These are phyloP conservation scores for Saksenaea vasiformis DNA, from an alignment of 371 early-diverging fungal genomes.

Conservation along the genomic window DNA sequence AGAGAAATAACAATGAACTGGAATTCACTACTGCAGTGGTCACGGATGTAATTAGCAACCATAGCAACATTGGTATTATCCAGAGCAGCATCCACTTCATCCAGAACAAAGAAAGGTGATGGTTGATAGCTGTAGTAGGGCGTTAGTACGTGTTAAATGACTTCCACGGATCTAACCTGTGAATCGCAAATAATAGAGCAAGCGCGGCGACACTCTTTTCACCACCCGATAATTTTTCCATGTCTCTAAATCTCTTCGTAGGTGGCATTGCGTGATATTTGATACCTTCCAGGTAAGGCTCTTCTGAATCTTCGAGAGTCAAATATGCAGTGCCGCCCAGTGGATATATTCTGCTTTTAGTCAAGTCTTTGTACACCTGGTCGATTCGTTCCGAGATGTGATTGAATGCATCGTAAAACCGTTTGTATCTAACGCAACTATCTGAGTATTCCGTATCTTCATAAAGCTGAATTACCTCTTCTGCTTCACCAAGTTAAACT, in stretches of 20 bases:
- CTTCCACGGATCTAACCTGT: slow-evolving; percentile 53
- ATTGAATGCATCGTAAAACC: slow-evolving; percentile 88
- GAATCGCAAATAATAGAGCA: slow-evolving; percentile 97
- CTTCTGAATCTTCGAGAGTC: slow-evolving; percentile 90
- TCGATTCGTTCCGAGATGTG: slow-evolving; percentile 91
- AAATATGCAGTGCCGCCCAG: slow-evolving; percentile 97
- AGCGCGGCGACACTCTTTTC: slow-evolving; percentile 99
- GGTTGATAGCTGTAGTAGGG: slow-evolving; percentile 72
- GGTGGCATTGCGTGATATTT: slow-evolving; percentile 99
- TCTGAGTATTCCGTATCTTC: neutral
- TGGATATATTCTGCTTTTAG: slow-evolving; percentile 76
- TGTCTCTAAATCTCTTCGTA: slow-evolving; percentile 98
- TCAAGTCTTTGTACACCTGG: slow-evolving; percentile 95
- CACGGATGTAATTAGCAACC: slow-evolving; percentile 89
- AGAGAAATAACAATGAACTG: slow-evolving; percentile 99
- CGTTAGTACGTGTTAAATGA: neutral
- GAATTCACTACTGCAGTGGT: slow-evolving; percentile 58
- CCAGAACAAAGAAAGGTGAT: slow-evolving; percentile 99
- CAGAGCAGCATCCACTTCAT: slow-evolving; percentile 99
- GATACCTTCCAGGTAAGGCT: slow-evolving; percentile 94
- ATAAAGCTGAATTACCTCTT: slow-evolving; percentile 58
- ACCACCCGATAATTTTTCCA: slow-evolving; percentile 99
- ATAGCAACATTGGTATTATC: slow-evolving; percentile 97
- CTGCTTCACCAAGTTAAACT: slow-evolving; percentile 81
- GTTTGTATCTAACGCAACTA: slow-evolving; percentile 55